Base-by-base conservation (phyloP, 306 rosid species). In the Lagenaria siceraria region DNA sequence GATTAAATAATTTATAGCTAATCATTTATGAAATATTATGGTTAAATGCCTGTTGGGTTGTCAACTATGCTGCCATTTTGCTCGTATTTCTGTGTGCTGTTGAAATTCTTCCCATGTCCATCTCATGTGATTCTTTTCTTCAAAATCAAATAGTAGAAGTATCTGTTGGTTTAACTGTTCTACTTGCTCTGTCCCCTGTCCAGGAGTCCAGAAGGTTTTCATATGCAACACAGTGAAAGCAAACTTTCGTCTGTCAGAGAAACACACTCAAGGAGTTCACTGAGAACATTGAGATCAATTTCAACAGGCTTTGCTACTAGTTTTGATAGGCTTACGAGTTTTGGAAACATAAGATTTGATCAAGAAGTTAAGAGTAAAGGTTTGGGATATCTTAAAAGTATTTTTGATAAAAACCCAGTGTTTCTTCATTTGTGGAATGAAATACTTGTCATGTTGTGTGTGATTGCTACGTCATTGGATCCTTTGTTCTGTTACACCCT, bases 341-440 rank as follows among this genome's bases (percentile, higher is more conserved):
- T 69, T 24, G 76, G 76, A 46, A 70, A 70, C 40, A 46, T 70
- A 11, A 2, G 12, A 24, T 70, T 46, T 46, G 2, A 22, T 7
- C 15, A 25, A 22, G 58, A 46, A 48, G 24, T 24, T 12, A 70
- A 14, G 38, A 46, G 58, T 70, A 48, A 24, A 70, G 56, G 76
- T 12, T 75, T 75, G 36, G 40, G 62, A 17, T 75, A 21, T 10
- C 31, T 77, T 36, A 53, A 31, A 75, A 19, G 21, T 75, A 35
- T 22, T n/a, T 12, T 75, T 36, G 78, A 54, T 54, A 64, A 27
- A 31, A 51, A 74, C 21, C 13, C 7, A 27, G 9, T 74, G 15
- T 52, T 49, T 17, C 78, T 40, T 68, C 74, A 68, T 68, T 10
- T 68, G 54, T 68, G 80, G 80, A 64, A 77, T 33, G 54, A 25